These are phyloP conservation scores for Termitomyces titanicus DNA, from an alignment of 768 basidiomycete genomes.

Conservation along the genomic window DNA sequence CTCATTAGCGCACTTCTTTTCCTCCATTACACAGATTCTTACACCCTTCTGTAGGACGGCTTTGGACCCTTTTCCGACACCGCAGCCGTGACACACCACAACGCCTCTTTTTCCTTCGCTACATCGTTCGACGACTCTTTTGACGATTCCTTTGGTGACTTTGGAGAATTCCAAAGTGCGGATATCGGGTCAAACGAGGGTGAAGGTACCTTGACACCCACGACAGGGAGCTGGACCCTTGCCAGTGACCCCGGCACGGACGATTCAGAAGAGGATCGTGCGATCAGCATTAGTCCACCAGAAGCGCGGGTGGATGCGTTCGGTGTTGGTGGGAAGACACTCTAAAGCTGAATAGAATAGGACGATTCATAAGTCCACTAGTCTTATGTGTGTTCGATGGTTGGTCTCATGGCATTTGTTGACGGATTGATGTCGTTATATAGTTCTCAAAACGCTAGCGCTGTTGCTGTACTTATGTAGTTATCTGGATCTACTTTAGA, in stretches of 20 bases:
- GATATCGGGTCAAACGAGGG: slow-evolving; percentile 13
- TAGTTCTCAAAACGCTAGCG: not conserved
- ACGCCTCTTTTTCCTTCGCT: slow-evolving; percentile 48
- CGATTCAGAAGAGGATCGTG: slow-evolving; percentile 17
- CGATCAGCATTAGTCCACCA: slow-evolving; percentile 9
- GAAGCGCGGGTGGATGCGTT: slow-evolving; percentile 3
- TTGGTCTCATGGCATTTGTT: not conserved
- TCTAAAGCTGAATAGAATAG: no score
- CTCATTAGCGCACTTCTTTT: not conserved
- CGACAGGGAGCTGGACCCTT: slow-evolving; percentile 69
- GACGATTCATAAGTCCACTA: no score
- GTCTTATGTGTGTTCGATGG: not conserved
- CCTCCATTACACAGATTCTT: not conserved
- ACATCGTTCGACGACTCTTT: slow-evolving; percentile 65
- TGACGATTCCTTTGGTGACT: slow-evolving; percentile 73
- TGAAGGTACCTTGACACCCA: slow-evolving; percentile 51
- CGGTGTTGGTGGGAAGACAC: not conserved
- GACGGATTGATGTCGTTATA: not conserved
- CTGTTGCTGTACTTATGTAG: not conserved
- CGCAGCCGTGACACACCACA: slow-evolving; percentile 26
- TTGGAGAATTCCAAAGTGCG: slow-evolving; percentile 72
- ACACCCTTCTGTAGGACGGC: slow-evolving; percentile 39
- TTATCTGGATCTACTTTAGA: not conserved
- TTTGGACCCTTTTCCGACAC: slow-evolving; percentile 82
- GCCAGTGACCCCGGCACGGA: slow-evolving; percentile 38